Evolutionary conservation across 495 filamentous ascomycete species (phyloP).

Genomic region (Parathielavia hyrcaniae): DNA sequence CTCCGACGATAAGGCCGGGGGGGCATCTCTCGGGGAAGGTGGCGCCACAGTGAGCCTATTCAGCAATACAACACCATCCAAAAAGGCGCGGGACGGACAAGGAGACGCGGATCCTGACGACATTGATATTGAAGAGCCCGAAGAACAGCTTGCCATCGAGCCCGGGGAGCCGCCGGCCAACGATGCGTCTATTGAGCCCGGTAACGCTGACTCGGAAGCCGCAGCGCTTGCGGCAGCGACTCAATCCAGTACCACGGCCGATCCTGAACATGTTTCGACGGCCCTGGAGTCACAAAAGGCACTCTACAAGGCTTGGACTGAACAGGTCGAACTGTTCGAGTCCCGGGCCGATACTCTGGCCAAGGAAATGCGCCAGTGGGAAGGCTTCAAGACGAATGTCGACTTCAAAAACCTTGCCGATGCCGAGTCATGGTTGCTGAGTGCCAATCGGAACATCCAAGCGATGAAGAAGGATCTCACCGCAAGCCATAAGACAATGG

Average conservation of each 20-base stretch:
- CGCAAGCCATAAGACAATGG: slow-evolving; percentile 22
- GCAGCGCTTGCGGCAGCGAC: slow-evolving; percentile 3
- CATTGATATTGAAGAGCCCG: slow-evolving; percentile 43
- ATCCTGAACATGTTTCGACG: slow-evolving; percentile 8
- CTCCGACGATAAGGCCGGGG: neutral
- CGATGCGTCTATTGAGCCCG: slow-evolving; percentile 6
- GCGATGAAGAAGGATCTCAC: slow-evolving; percentile 24
- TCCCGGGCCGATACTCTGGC: slow-evolving; percentile 16
- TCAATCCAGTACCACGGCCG: neutral
- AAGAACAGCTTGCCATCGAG: slow-evolving; percentile 33
- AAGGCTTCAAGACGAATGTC: slow-evolving; percentile 1
- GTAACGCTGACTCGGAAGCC: slow-evolving; percentile 6
- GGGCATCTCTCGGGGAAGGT: neutral
- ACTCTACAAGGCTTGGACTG: slow-evolving; percentile 21
- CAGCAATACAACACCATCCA: slow-evolving; percentile 12
- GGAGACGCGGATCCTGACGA: slow-evolving; percentile 41
- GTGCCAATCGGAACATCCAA: slow-evolving; percentile 18
- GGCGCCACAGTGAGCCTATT: slow-evolving; percentile 21
- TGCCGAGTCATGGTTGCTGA: slow-evolving; percentile 15
- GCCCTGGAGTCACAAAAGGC: slow-evolving; percentile 20
- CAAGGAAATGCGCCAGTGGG: slow-evolving; percentile 21
- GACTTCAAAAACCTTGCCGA: slow-evolving; percentile 13
- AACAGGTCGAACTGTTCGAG: slow-evolving; percentile 24
- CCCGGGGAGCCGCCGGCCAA: slow-evolving; percentile 22
- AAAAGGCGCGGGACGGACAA: slow-evolving; percentile 19